These are phyloP conservation scores for Solanum pennellii DNA, from an alignment of 257 asterid species.

Conservation along the genomic window DNA sequence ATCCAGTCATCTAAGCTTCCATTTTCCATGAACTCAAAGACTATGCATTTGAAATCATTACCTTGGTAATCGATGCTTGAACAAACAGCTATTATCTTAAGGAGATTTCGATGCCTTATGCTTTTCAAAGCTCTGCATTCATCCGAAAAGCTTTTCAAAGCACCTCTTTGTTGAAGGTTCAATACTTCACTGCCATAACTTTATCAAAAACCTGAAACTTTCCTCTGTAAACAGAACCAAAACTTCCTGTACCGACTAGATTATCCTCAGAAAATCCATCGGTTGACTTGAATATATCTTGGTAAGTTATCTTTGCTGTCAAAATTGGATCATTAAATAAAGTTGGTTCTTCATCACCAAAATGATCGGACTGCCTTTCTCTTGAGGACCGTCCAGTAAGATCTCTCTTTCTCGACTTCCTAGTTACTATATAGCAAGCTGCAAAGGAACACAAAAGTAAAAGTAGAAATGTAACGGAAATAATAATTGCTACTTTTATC, in stretches of 20 bases:
- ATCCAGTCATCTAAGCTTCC: constrained; percentile 27
- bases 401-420: constrained; percentile 1
- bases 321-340: background rate
- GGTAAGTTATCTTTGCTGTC: constrained; percentile 8
- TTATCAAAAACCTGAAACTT: background rate
- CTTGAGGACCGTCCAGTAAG: background rate
- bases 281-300: constrained; percentile 13
- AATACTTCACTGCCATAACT: constrained; percentile 20
- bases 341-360: background rate
- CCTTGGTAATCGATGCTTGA: constrained; percentile 21
- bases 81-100: constrained; percentile 17
- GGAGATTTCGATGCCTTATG: constrained; percentile 24
- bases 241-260: constrained; percentile 26
- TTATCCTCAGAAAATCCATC: constrained; percentile 18
- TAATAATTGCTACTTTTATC: background rate
- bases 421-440: background rate
- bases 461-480: background rate
- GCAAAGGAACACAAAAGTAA: background rate
- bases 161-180: constrained; percentile 11
- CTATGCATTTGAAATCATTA: constrained; percentile 23
- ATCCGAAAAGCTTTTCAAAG: constrained; percentile 14
- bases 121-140: constrained; percentile 23
- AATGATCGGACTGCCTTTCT: background rate
- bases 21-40: constrained; percentile 19
- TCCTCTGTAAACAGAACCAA: constrained; percentile 24